A percentile compares a stretch with the other conserved stretches of the same genome.
Evolutionary conservation across 2,329 filamentous ascomycete species (phyloP).

Genomic region (Colletotrichum sojae): DNA sequence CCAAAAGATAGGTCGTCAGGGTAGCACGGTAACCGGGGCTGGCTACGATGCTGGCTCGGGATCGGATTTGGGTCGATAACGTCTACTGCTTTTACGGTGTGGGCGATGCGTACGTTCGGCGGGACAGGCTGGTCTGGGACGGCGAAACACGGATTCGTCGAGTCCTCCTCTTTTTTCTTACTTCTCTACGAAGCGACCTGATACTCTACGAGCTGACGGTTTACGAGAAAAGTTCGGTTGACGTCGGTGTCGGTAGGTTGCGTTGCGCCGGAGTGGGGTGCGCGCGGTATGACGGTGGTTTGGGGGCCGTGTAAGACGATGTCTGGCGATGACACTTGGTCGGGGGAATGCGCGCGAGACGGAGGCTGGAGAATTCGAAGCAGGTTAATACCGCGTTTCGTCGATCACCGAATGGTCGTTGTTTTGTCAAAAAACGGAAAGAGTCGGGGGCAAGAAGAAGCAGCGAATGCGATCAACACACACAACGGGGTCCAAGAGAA

Average conservation of each 20-base stretch:
- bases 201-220: slow-evolving; percentile 1
- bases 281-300: slow-evolving; percentile 12
- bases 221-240: not conserved
- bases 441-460: slow-evolving; percentile 25
- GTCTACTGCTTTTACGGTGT: not conserved
- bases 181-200: slow-evolving; percentile 4
- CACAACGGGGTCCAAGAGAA: slow-evolving; percentile 32
- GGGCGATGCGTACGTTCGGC: slow-evolving; percentile 1
- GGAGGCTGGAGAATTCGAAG: slow-evolving; percentile 9
- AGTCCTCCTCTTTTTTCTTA: slow-evolving; percentile 16
- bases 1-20: not conserved
- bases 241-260: not conserved
- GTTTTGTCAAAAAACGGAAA: slow-evolving; percentile 11
- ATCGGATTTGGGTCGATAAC: not conserved
- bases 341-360: not conserved
- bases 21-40: not conserved
- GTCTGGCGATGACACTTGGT: slow-evolving; percentile 18
- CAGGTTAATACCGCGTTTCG: slow-evolving; percentile 5
- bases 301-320: slow-evolving; percentile 33
- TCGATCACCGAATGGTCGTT: slow-evolving; percentile 17
- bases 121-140: not conserved
- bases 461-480: slow-evolving; percentile 43
- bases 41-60: not conserved
- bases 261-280: not conserved
- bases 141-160: not conserved